Evolutionary conservation across 192 early-diverging fungal genomes (phyloP).

Genomic region (Coemansia sp.): DNA sequence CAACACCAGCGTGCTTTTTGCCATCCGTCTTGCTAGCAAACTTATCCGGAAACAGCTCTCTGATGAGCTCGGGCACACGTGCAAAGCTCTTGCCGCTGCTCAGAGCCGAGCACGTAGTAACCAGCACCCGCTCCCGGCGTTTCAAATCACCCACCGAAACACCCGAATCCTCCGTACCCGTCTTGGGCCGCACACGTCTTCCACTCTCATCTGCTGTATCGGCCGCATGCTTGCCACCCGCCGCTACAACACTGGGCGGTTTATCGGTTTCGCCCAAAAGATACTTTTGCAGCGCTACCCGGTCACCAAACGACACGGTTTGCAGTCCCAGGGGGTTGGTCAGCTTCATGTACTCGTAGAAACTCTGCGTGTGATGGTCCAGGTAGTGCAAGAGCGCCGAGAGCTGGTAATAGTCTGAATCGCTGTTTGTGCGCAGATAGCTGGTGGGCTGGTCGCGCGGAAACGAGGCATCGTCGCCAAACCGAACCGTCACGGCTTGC

Average conservation of each 20-base stretch:
- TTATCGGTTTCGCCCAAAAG: slow-evolving; percentile 54
- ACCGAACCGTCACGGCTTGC: slow-evolving; percentile 53
- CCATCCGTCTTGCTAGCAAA: slow-evolving; percentile 2
- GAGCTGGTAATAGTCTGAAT: slow-evolving; percentile 63
- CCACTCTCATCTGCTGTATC: slow-evolving; percentile 7
- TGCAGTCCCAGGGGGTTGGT: slow-evolving; percentile 56
- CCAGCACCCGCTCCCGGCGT: slow-evolving; percentile 28
- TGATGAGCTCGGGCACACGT: slow-evolving; percentile 26
- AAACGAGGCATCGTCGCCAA: slow-evolving; percentile 58
- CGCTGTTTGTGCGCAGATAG: slow-evolving; percentile 53
- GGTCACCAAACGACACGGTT: slow-evolving; percentile 72
- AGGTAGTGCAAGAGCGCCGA: slow-evolving; percentile 71
- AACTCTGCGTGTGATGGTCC: slow-evolving; percentile 58
- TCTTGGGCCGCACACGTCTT: slow-evolving; percentile 7
- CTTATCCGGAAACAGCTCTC: slow-evolving; percentile 38
- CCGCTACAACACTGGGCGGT: slow-evolving; percentile 21
- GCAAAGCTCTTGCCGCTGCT: slow-evolving; percentile 48
- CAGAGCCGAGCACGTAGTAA: slow-evolving; percentile 30
- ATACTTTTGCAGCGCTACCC: slow-evolving; percentile 66
- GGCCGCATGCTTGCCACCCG: slow-evolving; percentile 1
- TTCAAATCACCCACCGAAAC: slow-evolving; percentile 12
- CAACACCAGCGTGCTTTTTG: not conserved
- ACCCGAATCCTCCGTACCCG: not conserved
- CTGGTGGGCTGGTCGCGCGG: slow-evolving; percentile 57
- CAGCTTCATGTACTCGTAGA: slow-evolving; percentile 70